Evolutionary conservation across 148 eudicot species (phyloP).

Genomic region (Limonium bicolor): DNA sequence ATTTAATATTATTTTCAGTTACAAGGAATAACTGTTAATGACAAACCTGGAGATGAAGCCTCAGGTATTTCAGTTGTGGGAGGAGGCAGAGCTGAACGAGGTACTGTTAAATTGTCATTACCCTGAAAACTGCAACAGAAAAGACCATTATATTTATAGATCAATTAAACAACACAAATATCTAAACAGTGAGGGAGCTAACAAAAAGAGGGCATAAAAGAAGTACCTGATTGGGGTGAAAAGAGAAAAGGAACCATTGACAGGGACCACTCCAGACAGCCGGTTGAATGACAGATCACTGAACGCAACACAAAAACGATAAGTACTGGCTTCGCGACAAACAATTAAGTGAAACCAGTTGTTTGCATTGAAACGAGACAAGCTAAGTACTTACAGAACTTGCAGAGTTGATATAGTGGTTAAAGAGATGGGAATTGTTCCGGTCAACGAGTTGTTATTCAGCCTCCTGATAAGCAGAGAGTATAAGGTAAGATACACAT

Average conservation of each 20-base stretch:
- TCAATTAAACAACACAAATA: background rate
- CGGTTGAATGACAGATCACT: constrained; percentile 35
- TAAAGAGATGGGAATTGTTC: constrained; percentile 17
- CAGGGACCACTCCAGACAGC: constrained; percentile 38
- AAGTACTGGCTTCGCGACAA: background rate
- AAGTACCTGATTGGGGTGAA: constrained; percentile 42
- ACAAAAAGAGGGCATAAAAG: background rate
- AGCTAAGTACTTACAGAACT: constrained; percentile 17
- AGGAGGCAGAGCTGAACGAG: constrained; percentile 24
- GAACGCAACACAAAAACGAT: constrained; percentile 4
- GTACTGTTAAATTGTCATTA: constrained; percentile 20
- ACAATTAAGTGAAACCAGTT: background rate
- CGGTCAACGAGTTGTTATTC: constrained; percentile 22
- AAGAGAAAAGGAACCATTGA: constrained; percentile 40
- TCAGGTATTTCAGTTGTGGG: constrained; percentile 19
- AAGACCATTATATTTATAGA: background rate
- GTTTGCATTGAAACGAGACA: background rate
- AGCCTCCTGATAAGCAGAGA: too few species aligned
- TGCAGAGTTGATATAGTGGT: constrained; percentile 14
- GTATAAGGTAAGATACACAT: too few species aligned
- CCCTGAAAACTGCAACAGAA: constrained; percentile 27
- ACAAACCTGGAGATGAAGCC: constrained; percentile 17
- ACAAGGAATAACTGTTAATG: too few species aligned
- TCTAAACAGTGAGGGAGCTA: background rate
- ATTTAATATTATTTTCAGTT: too few species aligned